phyloP scores from a whole-genome alignment of 352 stramenopile genomes.

The Aphanomyces cochlioides region DNA sequence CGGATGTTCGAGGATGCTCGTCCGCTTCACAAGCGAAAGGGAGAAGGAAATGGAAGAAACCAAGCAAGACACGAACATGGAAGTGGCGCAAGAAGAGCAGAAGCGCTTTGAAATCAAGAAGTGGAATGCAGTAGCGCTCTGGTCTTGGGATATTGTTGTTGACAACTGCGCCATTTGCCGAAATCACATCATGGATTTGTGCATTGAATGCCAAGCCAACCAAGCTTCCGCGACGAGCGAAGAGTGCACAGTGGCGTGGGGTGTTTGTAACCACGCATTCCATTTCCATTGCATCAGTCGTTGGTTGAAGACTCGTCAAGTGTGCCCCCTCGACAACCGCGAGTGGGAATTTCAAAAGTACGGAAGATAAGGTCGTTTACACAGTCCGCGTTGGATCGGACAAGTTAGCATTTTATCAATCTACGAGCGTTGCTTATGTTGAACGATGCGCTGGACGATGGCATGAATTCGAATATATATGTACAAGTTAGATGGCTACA shows the following conservation, averaged over 20 bases:
- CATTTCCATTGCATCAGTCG: constrained; percentile 99
- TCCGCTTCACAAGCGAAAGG: background rate
- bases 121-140: constrained; percentile 98
- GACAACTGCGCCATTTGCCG: constrained; percentile 97
- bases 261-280: constrained; percentile 95
- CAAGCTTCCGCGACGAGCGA: constrained; percentile 84
- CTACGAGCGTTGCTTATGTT: too few species aligned
- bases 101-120: constrained; percentile 99
- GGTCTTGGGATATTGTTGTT: constrained; percentile 94
- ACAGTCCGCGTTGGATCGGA: too few species aligned
- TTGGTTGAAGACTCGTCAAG: constrained; percentile 98
- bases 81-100: constrained; percentile 40
- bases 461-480: too few species aligned
- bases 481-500: too few species aligned
- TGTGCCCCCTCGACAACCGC: constrained; percentile 99
- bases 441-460: too few species aligned
- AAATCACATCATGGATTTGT: constrained; percentile 99
- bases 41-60: constrained; percentile 22
- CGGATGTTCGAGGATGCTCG: constrained; percentile 16
- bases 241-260: constrained; percentile 84
- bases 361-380: constrained; percentile 51
- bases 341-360: constrained; percentile 99
- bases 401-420: too few species aligned
- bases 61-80: constrained; percentile 18
- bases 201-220: constrained; percentile 99